A percentile compares a stretch with the other conserved stretches of the same genome.
Evolutionary conservation across 2,329 filamentous ascomycete species (phyloP).

Genomic region (Hirsutella rhossiliensis): DNA sequence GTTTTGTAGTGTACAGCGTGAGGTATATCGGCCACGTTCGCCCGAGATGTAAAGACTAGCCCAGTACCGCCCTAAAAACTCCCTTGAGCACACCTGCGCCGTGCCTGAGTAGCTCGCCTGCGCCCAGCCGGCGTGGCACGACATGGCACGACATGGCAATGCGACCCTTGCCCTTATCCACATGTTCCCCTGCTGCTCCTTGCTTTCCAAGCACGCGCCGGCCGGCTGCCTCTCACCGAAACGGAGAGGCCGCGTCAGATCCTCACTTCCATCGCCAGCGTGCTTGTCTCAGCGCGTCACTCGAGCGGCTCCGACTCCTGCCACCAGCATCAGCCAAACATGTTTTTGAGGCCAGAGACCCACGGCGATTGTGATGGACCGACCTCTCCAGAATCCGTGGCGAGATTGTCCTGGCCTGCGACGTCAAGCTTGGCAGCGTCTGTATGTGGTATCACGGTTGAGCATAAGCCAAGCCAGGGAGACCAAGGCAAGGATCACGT

Average conservation of each 20-base stretch:
- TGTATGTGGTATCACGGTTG: conserved; percentile 1
- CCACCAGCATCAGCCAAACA: conserved; percentile 14
- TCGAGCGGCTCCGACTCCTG: conserved; percentile 11
- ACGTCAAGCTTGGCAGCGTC: neutral
- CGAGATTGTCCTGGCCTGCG: neutral
- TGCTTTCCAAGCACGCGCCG: neutral
- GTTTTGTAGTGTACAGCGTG: neutral
- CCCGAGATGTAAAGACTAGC: neutral
- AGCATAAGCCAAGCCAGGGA: neutral
- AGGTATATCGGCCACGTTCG: neutral
- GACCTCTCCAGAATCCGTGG: conserved; percentile 13
- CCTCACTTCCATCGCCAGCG: neutral
- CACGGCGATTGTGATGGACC: conserved; percentile 9
- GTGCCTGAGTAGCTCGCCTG: neutral
- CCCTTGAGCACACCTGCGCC: neutral
- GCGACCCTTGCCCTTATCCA: too few relatives aligned
- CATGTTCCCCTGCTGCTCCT: neutral
- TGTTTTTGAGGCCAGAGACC: conserved; percentile 9
- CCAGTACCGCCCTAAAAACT: neutral
- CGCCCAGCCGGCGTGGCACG: neutral
- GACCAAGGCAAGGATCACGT: neutral
- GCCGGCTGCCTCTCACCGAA: too few relatives aligned
- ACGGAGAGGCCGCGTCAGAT: neutral
- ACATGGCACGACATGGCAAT: too few relatives aligned
- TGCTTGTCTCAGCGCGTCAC: neutral